These are phyloP conservation scores for Xylogone sp. DNA, from an alignment of 2,329 filamentous ascomycete genomes.

Conservation along the genomic window DNA sequence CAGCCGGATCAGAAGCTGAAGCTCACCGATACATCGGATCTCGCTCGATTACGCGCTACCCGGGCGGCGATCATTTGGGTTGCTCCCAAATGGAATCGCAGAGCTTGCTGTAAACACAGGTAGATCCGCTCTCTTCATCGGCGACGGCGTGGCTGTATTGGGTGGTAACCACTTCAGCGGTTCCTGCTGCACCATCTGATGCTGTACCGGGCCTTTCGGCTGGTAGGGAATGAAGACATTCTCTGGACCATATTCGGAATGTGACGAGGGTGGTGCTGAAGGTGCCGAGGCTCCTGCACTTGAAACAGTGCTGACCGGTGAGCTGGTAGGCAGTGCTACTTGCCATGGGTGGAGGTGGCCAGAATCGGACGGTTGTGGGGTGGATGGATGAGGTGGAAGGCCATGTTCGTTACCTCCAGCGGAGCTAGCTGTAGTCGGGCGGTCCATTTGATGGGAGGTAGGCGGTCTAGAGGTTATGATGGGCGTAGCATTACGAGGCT, in stretches of 20 bases:
- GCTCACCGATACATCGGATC: not conserved
- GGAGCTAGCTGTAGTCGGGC: not conserved
- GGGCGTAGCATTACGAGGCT: not conserved
- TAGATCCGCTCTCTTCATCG: conserved; percentile 21
- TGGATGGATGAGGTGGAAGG: conserved; percentile 9
- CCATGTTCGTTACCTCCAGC: not conserved
- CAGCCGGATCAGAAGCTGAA: no score
- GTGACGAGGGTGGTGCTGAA: conserved; percentile 1
- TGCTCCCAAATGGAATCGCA: conserved; percentile 25
- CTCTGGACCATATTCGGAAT: conserved; percentile 24
- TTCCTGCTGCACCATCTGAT: conserved; percentile 33
- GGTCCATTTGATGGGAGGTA: conserved; percentile 4
- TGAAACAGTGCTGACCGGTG: not conserved
- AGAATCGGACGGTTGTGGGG: conserved; percentile 2
- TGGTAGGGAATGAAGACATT: conserved; percentile 52
- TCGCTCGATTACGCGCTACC: not conserved
- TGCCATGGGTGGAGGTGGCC: not conserved
- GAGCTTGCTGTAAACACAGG: conserved; percentile 28
- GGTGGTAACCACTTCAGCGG: conserved; percentile 50
- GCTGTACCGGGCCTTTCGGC: conserved; percentile 46
- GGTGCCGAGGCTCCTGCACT: not conserved
- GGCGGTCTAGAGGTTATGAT: not conserved
- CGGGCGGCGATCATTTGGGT: conserved; percentile 1
- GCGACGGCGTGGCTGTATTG: conserved; percentile 28
- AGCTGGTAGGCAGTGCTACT: conserved; percentile 1